Conservation (phyloP, 495 filamentous ascomycete species). For the Aspergillus cavernicola region DNA sequence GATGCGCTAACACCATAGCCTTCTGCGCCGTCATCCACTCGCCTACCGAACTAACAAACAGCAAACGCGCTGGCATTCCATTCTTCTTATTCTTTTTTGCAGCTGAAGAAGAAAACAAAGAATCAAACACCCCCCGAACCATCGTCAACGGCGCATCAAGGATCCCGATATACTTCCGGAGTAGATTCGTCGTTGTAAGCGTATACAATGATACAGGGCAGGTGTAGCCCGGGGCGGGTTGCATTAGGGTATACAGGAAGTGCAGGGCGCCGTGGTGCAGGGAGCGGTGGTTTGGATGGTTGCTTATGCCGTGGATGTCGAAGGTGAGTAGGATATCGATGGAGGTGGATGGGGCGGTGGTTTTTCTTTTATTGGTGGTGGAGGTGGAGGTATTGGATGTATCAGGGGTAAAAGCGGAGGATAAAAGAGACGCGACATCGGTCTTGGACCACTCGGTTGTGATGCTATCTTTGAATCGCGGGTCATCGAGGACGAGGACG, state of each 20-base stretch:
- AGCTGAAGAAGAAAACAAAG: conserved; percentile 30
- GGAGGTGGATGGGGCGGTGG: conserved; percentile 48
- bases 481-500: conserved; percentile 77
- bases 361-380: conserved; percentile 18
- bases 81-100: conserved; percentile 22
- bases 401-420: conserved; percentile 63
- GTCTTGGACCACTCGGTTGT: conserved; percentile 64
- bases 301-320: conserved; percentile 72
- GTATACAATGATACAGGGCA: conserved; percentile 81
- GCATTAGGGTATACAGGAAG: conserved; percentile 63
- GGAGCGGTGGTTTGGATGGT: conserved; percentile 87
- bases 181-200: conserved; percentile 61
- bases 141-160: conserved; percentile 71
- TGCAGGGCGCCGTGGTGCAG: conserved; percentile 75
- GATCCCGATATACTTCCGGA: conserved; percentile 76
- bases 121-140: conserved; percentile 35
- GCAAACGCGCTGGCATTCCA: conserved; percentile 46
- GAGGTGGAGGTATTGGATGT: conserved; percentile 12
- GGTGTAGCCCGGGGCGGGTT: conserved; percentile 59
- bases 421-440: conserved; percentile 65
- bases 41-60: conserved; percentile 65
- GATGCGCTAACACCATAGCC: conserved; percentile 84
- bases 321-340: conserved; percentile 89
- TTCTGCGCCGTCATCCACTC: conserved; percentile 65
- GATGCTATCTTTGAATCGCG: conserved; percentile 85